Percentiles rank a stretch among this genome's conserved stretches.
Conservation (phyloP, 2,329 filamentous ascomycete species). For the Exutisphaerella laricina region DNA sequence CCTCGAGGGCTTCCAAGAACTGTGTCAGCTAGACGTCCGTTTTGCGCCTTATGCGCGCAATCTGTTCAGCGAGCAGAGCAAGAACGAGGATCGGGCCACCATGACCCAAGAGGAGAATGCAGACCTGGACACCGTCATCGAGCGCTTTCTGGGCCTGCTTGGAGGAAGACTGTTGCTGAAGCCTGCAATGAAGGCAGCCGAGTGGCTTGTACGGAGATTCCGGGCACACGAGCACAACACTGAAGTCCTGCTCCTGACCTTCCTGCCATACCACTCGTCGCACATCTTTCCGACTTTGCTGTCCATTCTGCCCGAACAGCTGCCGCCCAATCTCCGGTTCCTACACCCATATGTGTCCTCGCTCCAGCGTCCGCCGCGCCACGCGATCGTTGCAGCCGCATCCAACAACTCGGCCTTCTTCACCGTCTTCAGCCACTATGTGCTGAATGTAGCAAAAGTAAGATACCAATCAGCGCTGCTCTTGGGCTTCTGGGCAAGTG, state of each 20-base stretch:
- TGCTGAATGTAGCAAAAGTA: conserved; percentile 65
- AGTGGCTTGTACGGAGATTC: conserved; percentile 92
- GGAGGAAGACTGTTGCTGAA: conserved; percentile 72
- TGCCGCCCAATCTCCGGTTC: conserved; percentile 75
- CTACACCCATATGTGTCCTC: conserved; percentile 79
- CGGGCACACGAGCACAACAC: conserved; percentile 93
- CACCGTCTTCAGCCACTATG: conserved; percentile 69
- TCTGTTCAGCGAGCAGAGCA: conserved; percentile 92
- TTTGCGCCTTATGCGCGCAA: conserved; percentile 69
- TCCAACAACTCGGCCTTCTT: conserved; percentile 73
- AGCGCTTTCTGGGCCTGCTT: conserved; percentile 75
- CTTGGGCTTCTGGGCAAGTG: conserved; percentile 83
- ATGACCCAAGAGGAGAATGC: conserved; percentile 77
- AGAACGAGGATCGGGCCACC: conserved; percentile 77
- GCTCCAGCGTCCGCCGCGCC: conserved; percentile 68
- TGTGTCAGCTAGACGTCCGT: conserved; percentile 78
- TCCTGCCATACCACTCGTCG: conserved; percentile 85
- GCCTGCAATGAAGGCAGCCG: conserved; percentile 83
- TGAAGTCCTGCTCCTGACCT: conserved; percentile 68
- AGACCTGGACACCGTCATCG: conserved; percentile 70
- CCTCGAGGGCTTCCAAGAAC: conserved; percentile 80
- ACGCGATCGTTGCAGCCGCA: conserved; percentile 76
- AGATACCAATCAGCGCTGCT: conserved; percentile 71
- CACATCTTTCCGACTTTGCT: conserved; percentile 80
- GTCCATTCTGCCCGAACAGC: conserved; percentile 71